phyloP scores from a whole-genome alignment of 106 monocot genomes.

The Cymbidium sinense region DNA sequence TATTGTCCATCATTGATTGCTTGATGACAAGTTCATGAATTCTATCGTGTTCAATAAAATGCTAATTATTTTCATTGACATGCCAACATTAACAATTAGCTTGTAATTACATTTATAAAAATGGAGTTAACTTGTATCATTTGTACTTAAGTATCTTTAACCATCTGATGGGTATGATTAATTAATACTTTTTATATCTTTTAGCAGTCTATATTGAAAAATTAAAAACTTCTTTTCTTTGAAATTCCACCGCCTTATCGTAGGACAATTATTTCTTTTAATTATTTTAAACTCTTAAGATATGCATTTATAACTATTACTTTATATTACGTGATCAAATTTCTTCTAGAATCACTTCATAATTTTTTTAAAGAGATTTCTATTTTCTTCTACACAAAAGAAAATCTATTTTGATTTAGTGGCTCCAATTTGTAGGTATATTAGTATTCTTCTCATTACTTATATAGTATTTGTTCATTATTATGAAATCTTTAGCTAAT shows the following conservation, averaged over 20 bases:
- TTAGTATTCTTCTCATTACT: background rate
- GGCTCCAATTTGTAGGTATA: background rate
- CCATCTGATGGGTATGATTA: background rate
- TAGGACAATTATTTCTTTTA: background rate
- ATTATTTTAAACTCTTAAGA: background rate
- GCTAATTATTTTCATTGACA: background rate
- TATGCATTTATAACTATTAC: background rate
- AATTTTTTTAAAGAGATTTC: too few species aligned
- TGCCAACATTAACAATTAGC: background rate
- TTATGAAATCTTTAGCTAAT: background rate
- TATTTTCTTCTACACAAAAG: too few species aligned
- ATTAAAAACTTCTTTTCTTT: background rate
- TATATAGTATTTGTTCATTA: background rate
- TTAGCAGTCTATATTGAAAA: background rate
- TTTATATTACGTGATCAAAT: background rate
- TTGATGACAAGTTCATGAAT: too few species aligned
- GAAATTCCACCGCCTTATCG: background rate
- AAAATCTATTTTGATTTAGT: background rate
- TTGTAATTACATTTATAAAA: background rate
- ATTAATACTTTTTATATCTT: background rate
- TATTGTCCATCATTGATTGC: too few species aligned
- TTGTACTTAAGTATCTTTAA: background rate
- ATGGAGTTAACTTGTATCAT: background rate
- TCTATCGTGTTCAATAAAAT: too few species aligned
- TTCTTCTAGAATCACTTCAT: background rate